phyloP scores from a whole-genome alignment of 331 rosid genomes.

The Malus hybrid region DNA sequence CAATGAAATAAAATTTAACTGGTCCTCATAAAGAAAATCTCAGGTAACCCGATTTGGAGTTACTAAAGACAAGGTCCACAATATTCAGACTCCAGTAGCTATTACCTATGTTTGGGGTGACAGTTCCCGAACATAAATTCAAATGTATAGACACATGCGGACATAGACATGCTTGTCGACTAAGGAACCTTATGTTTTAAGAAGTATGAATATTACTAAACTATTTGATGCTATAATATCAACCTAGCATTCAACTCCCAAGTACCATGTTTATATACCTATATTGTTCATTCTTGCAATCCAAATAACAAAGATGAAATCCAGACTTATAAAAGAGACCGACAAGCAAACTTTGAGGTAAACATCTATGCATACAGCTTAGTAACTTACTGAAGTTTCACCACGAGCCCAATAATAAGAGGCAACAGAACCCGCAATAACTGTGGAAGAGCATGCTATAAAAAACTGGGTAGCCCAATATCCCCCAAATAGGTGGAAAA shows the following conservation, averaged over 20 bases:
- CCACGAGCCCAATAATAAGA: slow-evolving; percentile 92
- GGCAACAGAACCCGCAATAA: slow-evolving; percentile 93
- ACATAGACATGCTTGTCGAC: background rate
- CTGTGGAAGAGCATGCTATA: slow-evolving; percentile 83
- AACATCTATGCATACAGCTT: slow-evolving; percentile 10
- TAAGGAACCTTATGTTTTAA: background rate
- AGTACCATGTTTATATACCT: background rate
- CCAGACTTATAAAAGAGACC: background rate
- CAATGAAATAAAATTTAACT: background rate
- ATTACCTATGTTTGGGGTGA: background rate
- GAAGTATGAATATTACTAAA: background rate
- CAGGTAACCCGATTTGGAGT: background rate
- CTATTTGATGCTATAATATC: background rate
- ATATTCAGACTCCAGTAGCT: background rate
- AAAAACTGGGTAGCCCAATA: slow-evolving; percentile 95
- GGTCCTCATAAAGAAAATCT: background rate
- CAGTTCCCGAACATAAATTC: background rate
- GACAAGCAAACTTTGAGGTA: background rate
- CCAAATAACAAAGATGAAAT: background rate
- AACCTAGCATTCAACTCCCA: background rate
- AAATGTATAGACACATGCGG: background rate
- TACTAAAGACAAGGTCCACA: background rate
- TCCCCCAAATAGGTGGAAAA: slow-evolving; percentile 92
- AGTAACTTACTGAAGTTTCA: slow-evolving; percentile 74
- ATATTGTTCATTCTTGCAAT: background rate